These are phyloP conservation scores for Discostella stelligeroides DNA, from an alignment of 108 stramenopile species.

Conservation along the genomic window DNA sequence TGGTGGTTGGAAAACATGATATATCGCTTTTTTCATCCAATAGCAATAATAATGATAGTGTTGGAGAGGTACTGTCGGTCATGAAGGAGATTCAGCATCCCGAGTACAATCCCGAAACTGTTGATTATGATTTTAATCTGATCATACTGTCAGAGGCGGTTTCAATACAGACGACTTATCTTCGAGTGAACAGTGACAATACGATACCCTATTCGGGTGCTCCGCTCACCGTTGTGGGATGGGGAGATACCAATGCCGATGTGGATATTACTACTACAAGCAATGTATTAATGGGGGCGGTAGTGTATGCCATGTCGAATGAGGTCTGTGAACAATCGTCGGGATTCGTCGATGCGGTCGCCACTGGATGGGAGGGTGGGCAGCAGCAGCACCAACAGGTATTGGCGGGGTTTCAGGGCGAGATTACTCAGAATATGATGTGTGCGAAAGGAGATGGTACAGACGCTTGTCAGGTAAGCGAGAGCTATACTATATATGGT, in stretches of 20 bases:
- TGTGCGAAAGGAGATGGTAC: slow-evolving; percentile 28
- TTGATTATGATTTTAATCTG: slow-evolving; percentile 1
- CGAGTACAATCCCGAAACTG: background rate
- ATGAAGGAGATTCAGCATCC: background rate
- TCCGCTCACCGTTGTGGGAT: slow-evolving; percentile 37
- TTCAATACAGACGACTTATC: background rate
- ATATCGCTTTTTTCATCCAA: background rate
- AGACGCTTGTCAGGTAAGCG: slow-evolving; percentile 16
- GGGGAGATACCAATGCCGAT: slow-evolving; percentile 33
- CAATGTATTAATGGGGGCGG: slow-evolving; percentile 34
- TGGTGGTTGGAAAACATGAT: background rate
- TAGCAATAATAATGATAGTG: too few relatives aligned
- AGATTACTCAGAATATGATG: slow-evolving; percentile 39
- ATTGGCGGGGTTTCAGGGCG: slow-evolving; percentile 17
- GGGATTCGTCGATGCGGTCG: slow-evolving; percentile 5
- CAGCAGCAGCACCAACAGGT: too few relatives aligned
- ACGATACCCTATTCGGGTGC: background rate
- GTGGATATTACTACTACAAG: background rate
- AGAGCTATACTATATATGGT: background rate
- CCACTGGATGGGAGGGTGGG: too few relatives aligned
- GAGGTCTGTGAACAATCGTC: slow-evolving; percentile 21
- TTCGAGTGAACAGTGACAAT: slow-evolving; percentile 2
- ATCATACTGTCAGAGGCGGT: background rate
- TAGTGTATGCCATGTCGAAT: slow-evolving; percentile 32
- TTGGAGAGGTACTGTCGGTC: background rate